Evolutionary conservation across 352 stramenopile species (phyloP).

Genomic region (Pythium guiyangense): DNA sequence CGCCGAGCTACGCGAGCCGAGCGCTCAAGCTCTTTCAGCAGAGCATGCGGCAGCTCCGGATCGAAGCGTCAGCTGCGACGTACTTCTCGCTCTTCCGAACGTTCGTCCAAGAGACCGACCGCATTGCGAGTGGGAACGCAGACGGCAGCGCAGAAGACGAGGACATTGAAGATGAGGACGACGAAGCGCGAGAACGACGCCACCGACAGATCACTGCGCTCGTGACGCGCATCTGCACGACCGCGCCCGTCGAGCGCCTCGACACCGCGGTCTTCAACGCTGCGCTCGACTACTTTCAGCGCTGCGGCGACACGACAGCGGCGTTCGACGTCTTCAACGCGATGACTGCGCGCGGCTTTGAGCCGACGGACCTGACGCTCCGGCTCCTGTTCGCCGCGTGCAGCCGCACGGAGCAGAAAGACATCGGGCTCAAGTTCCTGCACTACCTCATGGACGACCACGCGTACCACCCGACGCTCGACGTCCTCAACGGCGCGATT

Average conservation of each 20-base stretch:
- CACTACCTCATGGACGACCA: constrained; percentile 46
- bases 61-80: constrained; percentile 25
- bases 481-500: constrained; percentile 49
- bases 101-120: constrained; percentile 40
- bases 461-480: constrained; percentile 35
- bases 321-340: constrained; percentile 56
- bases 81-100: constrained; percentile 51
- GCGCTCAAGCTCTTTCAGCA: constrained; percentile 19
- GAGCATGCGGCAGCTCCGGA: constrained; percentile 2
- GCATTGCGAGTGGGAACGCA: neutral
- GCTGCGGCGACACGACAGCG: constrained; percentile 34
- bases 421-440: constrained; percentile 56
- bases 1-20: constrained; percentile 21
- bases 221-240: constrained; percentile 42
- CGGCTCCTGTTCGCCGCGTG: constrained; percentile 57
- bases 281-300: constrained; percentile 58
- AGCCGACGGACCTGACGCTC: constrained; percentile 42
- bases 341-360: constrained; percentile 42
- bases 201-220: constrained; percentile 15
- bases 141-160: constrained; percentile 7
- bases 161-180: constrained; percentile 12
- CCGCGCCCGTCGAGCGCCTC: constrained; percentile 27
- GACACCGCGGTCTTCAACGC: constrained; percentile 59
- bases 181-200: constrained; percentile 17
- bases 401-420: constrained; percentile 31